phyloP scores from a whole-genome alignment of 495 filamentous ascomycete species.

The Extremus antarcticus region DNA sequence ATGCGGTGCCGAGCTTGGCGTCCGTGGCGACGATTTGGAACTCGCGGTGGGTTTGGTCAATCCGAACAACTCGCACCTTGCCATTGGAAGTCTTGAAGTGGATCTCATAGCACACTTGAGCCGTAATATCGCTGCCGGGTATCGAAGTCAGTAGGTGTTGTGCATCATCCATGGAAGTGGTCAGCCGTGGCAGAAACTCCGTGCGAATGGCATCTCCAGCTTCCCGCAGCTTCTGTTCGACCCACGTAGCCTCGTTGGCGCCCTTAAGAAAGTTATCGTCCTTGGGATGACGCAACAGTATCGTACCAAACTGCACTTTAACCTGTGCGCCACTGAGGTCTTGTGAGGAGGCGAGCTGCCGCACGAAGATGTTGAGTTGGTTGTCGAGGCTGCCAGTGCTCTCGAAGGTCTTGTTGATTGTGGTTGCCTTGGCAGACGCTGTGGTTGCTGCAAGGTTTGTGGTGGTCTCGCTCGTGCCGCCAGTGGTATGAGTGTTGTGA shows the following conservation, averaged over 20 bases:
- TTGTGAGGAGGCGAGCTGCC: not conserved
- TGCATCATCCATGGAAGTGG: slow-evolving; percentile 2
- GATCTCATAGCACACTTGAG: slow-evolving; percentile 2
- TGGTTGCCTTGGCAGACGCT: not conserved
- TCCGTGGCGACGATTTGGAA: not conserved
- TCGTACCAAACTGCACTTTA: not conserved
- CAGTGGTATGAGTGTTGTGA: too few relatives aligned
- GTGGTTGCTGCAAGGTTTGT: too few relatives aligned
- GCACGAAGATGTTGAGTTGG: not conserved
- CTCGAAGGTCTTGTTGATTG: not conserved
- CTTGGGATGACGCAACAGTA: not conserved
- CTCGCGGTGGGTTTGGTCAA: not conserved
- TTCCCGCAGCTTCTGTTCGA: not conserved
- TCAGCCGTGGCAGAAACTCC: not conserved
- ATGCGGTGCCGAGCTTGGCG: slow-evolving; percentile 22
- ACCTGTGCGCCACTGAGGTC: not conserved
- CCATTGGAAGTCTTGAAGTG: not conserved
- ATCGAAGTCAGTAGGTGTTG: not conserved
- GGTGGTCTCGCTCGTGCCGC: too few relatives aligned
- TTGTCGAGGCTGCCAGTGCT: not conserved
- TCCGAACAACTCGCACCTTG: not conserved
- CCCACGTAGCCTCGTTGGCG: not conserved
- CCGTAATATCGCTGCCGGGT: not conserved
- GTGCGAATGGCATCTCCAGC: not conserved
- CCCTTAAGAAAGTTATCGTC: not conserved